A percentile compares a stretch with the other conserved stretches of the same genome.
phyloP scores from a whole-genome alignment of 2,329 filamentous ascomycete genomes.

The Paradendryphiella salina region DNA sequence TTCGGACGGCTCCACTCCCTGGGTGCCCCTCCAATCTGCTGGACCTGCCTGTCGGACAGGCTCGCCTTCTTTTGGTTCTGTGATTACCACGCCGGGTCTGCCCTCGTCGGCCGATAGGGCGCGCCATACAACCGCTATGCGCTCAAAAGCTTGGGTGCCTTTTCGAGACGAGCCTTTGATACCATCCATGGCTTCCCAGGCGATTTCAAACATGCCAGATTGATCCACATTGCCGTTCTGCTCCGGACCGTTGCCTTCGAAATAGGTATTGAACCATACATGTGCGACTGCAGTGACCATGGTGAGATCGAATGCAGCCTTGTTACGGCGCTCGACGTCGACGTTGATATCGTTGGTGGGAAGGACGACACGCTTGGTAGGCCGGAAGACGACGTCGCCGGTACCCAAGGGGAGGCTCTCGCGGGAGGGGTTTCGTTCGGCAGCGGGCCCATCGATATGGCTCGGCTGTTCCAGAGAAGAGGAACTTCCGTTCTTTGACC shows the following conservation, averaged over 20 bases:
- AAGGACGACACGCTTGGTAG: slow-evolving; percentile 67
- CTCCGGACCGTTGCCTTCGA: slow-evolving; percentile 79
- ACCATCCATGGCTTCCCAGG: slow-evolving; percentile 85
- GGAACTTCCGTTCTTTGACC: slow-evolving; percentile 26
- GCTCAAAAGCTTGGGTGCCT: slow-evolving; percentile 79
- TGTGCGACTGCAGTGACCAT: slow-evolving; percentile 94
- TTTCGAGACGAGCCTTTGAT: slow-evolving; percentile 88
- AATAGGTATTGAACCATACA: slow-evolving; percentile 95
- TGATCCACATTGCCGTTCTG: slow-evolving; percentile 66
- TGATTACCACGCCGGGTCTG: slow-evolving; percentile 55
- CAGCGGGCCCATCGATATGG: slow-evolving; percentile 22
- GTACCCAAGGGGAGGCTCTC: slow-evolving; percentile 56
- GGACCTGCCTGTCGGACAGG: slow-evolving; percentile 70
- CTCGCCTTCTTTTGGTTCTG: slow-evolving; percentile 67
- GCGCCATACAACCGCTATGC: slow-evolving; percentile 83
- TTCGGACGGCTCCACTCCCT: slow-evolving; percentile 47
- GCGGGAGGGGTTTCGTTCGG: slow-evolving; percentile 21
- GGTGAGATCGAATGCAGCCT: slow-evolving; percentile 72
- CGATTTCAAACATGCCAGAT: slow-evolving; percentile 70
- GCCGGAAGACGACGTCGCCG: slow-evolving; percentile 78
- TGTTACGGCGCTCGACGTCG: slow-evolving; percentile 83
- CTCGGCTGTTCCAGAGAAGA: slow-evolving; percentile 22
- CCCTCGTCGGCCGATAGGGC: slow-evolving; percentile 42
- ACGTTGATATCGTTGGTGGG: slow-evolving; percentile 88
- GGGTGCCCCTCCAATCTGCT: slow-evolving; percentile 73